Evolutionary conservation across 768 basidiomycete species (phyloP), one percentile per base, ranked within the genome.

Genomic region (Kwoniella europaea): DNA sequence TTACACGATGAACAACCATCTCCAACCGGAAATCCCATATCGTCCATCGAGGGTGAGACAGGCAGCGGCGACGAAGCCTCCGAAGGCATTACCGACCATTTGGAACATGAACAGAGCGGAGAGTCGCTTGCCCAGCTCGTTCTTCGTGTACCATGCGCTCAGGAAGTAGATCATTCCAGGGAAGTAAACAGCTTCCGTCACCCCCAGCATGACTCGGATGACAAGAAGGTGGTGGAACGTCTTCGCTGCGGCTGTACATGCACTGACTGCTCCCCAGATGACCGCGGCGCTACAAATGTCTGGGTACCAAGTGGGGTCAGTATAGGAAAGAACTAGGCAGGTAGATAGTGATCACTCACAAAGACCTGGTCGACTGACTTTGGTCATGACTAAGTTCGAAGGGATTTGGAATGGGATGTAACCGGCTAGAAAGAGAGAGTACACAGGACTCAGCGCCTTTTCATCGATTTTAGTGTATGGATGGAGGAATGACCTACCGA

Each of bases 71-170:
- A 82, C 57, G 4, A 82, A 65, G 41, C 73, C 73, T 13, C 79
- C 81, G 62, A 82, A 79, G 15, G 77, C 81, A 44, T 79, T 79
- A 1, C 81, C 81, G n/a, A 82, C 6, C 55, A 79, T 74, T 35
- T 76, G 75, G 35, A 71, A 77, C 22, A 76, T 70, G 67, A 76
- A 82, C 2, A 82, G 64, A 20, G 70, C 61, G 20, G 71, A 77
- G 18, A 75, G 55, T 54, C 79, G 73, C 18, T 69, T 73, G 9
- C 76, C 79, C 24, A 80, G 70, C 57, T 76, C 71, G 22, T 61
- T 46, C 67, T 77, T 76, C 61, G 67, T 69, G 59, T 73, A 78
- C 57, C 79, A 81, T 5, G 71, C 70, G 4, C 68, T 68, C 35
- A 82, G 75, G 59, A 71, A 74, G 71, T 73, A 82, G 35, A 83